phyloP scores from a whole-genome alignment of 2,329 filamentous ascomycete genomes.

The Alternaria ventricosa region DNA sequence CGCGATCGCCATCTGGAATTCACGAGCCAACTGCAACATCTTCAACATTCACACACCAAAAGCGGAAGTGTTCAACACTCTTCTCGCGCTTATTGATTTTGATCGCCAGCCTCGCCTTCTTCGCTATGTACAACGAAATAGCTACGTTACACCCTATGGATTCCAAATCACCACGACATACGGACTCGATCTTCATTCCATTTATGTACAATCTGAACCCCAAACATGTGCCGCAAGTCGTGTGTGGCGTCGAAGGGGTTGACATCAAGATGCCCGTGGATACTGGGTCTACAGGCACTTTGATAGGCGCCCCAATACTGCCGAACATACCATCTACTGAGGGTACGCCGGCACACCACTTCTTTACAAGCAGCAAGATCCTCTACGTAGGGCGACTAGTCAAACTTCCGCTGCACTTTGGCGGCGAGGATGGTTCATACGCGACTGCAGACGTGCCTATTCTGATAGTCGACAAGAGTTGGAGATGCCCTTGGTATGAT shows the following conservation, averaged over 20 bases:
- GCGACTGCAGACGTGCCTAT: conserved; percentile 37
- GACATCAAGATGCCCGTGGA: conserved; percentile 43
- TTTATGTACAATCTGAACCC: conserved; percentile 38
- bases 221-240: conserved; percentile 34
- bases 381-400: conserved; percentile 43
- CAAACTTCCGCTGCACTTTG: conserved; percentile 35
- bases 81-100: conserved; percentile 15
- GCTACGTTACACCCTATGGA: conserved; percentile 18
- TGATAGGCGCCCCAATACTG: conserved; percentile 43
- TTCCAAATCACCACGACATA: conserved; percentile 21
- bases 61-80: conserved; percentile 30
- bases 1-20: background rate
- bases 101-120: conserved; percentile 12
- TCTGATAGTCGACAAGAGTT: conserved; percentile 43
- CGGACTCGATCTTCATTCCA: conserved; percentile 41
- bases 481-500: conserved; percentile 44
- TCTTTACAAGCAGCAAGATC: conserved; percentile 44
- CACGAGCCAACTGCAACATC: background rate
- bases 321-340: conserved; percentile 29
- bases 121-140: conserved; percentile 4
- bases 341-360: conserved; percentile 40
- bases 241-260: conserved; percentile 35
- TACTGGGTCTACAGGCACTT: conserved; percentile 44
- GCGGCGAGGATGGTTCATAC: conserved; percentile 25
- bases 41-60: conserved; percentile 22